Evolutionary conservation across 2,329 filamentous ascomycete species (phyloP).

Genomic region (Thelonectria olida): DNA sequence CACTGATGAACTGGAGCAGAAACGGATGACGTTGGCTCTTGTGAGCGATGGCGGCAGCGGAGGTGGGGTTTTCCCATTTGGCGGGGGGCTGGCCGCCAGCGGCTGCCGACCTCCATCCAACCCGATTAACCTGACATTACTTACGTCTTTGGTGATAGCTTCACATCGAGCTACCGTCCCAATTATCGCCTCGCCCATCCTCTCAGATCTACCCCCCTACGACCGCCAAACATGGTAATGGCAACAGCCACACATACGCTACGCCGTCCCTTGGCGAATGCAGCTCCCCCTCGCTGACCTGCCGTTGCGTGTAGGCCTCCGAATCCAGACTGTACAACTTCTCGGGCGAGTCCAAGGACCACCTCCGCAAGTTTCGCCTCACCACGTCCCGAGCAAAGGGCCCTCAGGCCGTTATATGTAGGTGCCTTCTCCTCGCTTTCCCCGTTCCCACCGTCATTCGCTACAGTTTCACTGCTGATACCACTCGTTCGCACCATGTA

Average conservation of each 20-base stretch:
- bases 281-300: conserved; percentile 24
- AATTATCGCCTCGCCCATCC: too few species aligned
- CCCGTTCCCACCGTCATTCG: neutral
- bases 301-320: conserved; percentile 57
- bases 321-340: conserved; percentile 93
- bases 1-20: neutral
- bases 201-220: neutral
- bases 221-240: conserved; percentile 30
- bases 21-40: conserved; percentile 17
- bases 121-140: neutral
- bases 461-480: conserved; percentile 21
- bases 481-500: conserved; percentile 49
- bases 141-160: neutral
- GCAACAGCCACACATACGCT: neutral
- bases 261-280: neutral
- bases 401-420: conserved; percentile 95
- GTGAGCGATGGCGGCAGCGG: conserved; percentile 16
- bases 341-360: conserved; percentile 87
- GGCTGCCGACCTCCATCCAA: neutral
- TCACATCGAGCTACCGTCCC: too few species aligned
- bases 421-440: conserved; percentile 51
- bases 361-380: conserved; percentile 93
- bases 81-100: neutral
- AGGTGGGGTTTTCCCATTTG: conserved; percentile 14
- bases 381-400: conserved; percentile 87